Percentiles rank a stretch among this genome's conserved stretches.
phyloP scores from a whole-genome alignment of 2,329 filamentous ascomycete species.

The Colletotrichum tropicale region DNA sequence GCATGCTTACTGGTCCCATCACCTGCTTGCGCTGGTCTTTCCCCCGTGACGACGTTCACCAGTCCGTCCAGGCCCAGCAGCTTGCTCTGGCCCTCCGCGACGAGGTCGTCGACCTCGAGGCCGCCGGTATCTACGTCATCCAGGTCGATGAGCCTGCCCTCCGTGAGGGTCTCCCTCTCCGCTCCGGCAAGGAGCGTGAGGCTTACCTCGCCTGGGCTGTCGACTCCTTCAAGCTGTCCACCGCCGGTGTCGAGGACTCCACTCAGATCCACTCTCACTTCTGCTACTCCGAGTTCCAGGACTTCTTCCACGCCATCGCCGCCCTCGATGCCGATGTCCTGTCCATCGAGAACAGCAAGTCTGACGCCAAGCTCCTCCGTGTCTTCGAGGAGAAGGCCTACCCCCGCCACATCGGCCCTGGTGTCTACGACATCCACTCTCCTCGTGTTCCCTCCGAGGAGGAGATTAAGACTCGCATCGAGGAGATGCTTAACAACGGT shows the following conservation, averaged over 20 bases:
- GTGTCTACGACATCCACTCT: slow-evolving; percentile 99
- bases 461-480: slow-evolving; percentile 97
- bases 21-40: slow-evolving; percentile 99
- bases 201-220: slow-evolving; percentile 98
- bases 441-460: slow-evolving; percentile 95
- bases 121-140: slow-evolving; percentile 95
- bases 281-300: slow-evolving; percentile 99
- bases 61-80: slow-evolving; percentile 98
- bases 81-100: slow-evolving; percentile 97
- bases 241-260: slow-evolving; percentile 89
- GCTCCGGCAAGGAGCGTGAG: slow-evolving; percentile 90
- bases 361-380: slow-evolving; percentile 97
- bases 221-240: slow-evolving; percentile 95
- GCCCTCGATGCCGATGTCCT: slow-evolving; percentile 97
- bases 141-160: slow-evolving; percentile 99
- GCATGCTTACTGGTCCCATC: slow-evolving; percentile 99
- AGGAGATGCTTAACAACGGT: slow-evolving; percentile 92
- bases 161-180: slow-evolving; percentile 98
- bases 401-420: slow-evolving; percentile 96
- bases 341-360: slow-evolving; percentile 99
- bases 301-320: slow-evolving; percentile 99
- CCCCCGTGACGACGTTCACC: slow-evolving; percentile 99
- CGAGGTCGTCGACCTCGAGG: slow-evolving; percentile 97
- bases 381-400: slow-evolving; percentile 98
- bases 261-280: slow-evolving; percentile 99